These are phyloP conservation scores for Boletus rex-veris DNA, from an alignment of 768 basidiomycete species.

Conservation along the genomic window DNA sequence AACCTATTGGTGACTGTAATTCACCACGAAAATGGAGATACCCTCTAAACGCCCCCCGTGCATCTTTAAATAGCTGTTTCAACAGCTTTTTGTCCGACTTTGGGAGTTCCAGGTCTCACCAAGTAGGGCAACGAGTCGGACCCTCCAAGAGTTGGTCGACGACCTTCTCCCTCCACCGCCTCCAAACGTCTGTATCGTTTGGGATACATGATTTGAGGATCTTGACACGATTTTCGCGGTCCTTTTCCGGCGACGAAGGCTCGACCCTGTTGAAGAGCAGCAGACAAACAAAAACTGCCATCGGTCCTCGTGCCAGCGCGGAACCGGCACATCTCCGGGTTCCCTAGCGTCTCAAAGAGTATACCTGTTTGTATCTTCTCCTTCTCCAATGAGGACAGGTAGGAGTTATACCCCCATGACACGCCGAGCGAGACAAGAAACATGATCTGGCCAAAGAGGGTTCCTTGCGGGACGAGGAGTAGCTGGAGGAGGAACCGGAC, in stretches of 20 bases:
- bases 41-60: constrained; percentile 10
- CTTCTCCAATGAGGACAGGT: constrained; percentile 35
- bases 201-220: constrained; percentile 15
- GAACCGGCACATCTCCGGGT: constrained; percentile 11
- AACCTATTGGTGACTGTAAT: not conserved
- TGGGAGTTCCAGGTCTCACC: not conserved
- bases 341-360: constrained; percentile 12
- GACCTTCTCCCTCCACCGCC: constrained; percentile 21
- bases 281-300: constrained; percentile 24
- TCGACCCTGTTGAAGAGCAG: constrained; percentile 18
- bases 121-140: not conserved
- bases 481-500: constrained; percentile 34
- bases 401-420: constrained; percentile 36
- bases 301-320: constrained; percentile 19
- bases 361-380: constrained; percentile 21
- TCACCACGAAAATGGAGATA: not conserved
- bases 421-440: constrained; percentile 29
- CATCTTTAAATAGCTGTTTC: constrained; percentile 15
- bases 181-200: constrained; percentile 27
- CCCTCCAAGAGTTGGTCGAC: constrained; percentile 8
- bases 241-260: not conserved
- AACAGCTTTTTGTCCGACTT: constrained; percentile 2
- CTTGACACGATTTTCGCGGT: not conserved
- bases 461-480: constrained; percentile 32
- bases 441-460: constrained; percentile 35